phyloP scores from a whole-genome alignment of 139 green algal species.

The Pleodorina starrii region DNA sequence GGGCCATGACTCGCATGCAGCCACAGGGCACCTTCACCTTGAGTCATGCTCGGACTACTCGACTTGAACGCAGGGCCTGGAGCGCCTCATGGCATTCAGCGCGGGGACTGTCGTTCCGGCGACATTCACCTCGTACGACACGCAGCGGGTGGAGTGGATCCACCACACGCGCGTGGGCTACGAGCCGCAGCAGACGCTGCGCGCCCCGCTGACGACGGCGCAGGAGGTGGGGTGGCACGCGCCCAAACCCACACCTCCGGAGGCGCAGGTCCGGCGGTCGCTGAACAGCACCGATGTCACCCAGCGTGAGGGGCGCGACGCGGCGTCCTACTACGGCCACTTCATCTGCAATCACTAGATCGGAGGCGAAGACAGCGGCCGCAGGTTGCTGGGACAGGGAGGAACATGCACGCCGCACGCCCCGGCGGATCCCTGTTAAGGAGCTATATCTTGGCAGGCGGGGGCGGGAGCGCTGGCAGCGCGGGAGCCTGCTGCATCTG shows the following conservation, averaged over 20 bases:
- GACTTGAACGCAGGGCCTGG: constrained; percentile 24
- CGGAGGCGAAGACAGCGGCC: too few relatives aligned
- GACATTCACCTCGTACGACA: constrained; percentile 45
- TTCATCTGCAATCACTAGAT: constrained; percentile 45
- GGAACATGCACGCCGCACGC: too few relatives aligned
- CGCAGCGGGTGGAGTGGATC: constrained; percentile 43
- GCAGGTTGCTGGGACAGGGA: too few relatives aligned
- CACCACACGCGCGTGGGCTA: constrained; percentile 55
- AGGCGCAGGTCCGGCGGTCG: background rate
- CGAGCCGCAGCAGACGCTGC: constrained; percentile 51
- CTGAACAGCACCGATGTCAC: constrained; percentile 53
- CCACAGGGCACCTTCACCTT: too few relatives aligned
- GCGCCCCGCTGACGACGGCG: constrained; percentile 47
- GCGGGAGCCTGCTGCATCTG: too few relatives aligned
- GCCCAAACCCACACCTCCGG: constrained; percentile 2
- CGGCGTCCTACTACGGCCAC: constrained; percentile 52
- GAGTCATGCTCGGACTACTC: too few relatives aligned
- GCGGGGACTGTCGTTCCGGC: background rate
- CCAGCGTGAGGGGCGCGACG: constrained; percentile 33
- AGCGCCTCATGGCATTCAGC: constrained; percentile 45
- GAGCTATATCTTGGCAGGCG: too few relatives aligned
- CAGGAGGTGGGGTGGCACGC: constrained; percentile 57
- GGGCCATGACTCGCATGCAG: too few relatives aligned
- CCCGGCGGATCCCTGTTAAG: too few relatives aligned
- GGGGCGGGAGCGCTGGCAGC: too few relatives aligned